Evolutionary conservation across 257 asterid species (phyloP).

Genomic region (Anisodus acutangulus): DNA sequence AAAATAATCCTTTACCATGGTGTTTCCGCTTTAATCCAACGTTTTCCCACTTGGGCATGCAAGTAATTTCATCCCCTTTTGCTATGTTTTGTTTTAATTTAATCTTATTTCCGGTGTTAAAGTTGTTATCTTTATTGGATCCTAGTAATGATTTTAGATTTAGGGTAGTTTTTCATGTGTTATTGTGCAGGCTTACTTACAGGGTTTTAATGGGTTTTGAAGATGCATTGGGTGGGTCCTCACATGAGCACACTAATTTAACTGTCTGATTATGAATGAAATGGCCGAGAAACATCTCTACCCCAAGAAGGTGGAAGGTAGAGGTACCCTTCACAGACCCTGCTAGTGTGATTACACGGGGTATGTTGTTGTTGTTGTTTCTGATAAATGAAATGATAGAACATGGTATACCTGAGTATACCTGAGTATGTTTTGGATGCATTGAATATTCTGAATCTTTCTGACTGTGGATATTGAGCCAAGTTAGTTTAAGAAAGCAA

Average conservation of each 20-base stretch:
- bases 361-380: too few relatives aligned
- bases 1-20: constrained; percentile 58
- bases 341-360: too few relatives aligned
- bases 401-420: neutral
- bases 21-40: constrained; percentile 66
- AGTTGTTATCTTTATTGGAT: neutral
- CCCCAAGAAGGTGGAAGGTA: too few relatives aligned
- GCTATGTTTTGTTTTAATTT: neutral
- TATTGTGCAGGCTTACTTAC: neutral
- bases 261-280: neutral
- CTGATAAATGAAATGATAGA: too few relatives aligned
- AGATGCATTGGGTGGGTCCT: neutral
- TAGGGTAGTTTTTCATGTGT: too few relatives aligned
- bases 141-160: neutral
- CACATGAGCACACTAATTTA: neutral
- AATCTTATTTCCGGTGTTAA: neutral
- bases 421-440: neutral
- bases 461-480: neutral
- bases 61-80: constrained; percentile 54
- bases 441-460: neutral
- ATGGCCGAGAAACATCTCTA: too few relatives aligned
- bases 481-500: neutral
- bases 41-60: constrained; percentile 81
- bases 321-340: too few relatives aligned
- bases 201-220: neutral